These are phyloP conservation scores for Symmetrospora coprosmae DNA, from an alignment of 768 basidiomycete species.

Conservation along the genomic window DNA sequence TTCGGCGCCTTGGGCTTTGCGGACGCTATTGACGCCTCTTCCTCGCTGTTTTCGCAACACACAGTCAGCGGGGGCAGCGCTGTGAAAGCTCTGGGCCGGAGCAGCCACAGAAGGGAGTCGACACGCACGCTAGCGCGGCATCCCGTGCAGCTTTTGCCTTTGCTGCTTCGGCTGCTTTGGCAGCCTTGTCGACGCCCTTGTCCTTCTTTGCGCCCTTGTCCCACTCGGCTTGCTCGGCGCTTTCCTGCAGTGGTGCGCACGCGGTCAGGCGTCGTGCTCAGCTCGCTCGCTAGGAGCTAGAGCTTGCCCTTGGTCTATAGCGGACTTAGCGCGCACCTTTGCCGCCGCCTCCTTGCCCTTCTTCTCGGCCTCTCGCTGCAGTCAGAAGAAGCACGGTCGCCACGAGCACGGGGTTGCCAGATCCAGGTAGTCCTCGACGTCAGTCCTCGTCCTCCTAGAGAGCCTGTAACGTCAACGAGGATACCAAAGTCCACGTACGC, in stretches of 20 bases:
- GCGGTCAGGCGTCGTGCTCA: background rate
- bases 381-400: too few species aligned
- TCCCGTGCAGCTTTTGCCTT: slow-evolving; percentile 30
- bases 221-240: slow-evolving; percentile 31
- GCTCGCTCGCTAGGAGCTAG: background rate
- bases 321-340: slow-evolving; percentile 16
- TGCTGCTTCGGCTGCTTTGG: slow-evolving; percentile 23
- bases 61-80: background rate
- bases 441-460: background rate
- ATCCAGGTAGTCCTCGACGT: background rate
- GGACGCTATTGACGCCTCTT: slow-evolving; percentile 28
- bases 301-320: too few species aligned
- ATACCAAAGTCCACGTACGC: background rate
- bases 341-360: slow-evolving; percentile 23
- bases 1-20: slow-evolving; percentile 25
- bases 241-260: slow-evolving; percentile 3
- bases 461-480: background rate
- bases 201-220: slow-evolving; percentile 28
- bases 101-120: background rate
- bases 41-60: slow-evolving; percentile 12
- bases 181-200: slow-evolving; percentile 24
- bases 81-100: background rate
- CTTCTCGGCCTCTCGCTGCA: slow-evolving; percentile 9
- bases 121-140: slow-evolving; percentile 26
- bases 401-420: too few species aligned